A percentile compares a stretch with the other conserved stretches of the same genome.
These are phyloP conservation scores for Mimosa pudica DNA, from an alignment of 306 rosid genomes.

Conservation along the genomic window DNA sequence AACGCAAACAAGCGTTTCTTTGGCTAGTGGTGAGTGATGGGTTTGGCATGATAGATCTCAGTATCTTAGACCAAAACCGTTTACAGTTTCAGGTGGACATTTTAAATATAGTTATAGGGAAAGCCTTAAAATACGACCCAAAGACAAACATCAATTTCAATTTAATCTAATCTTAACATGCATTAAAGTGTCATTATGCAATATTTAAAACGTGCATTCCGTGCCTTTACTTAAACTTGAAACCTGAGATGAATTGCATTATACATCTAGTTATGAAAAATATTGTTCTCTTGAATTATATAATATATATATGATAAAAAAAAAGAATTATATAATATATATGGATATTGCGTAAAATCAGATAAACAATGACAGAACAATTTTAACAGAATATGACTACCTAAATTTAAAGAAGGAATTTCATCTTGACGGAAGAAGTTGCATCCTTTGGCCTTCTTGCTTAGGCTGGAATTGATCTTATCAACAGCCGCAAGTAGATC, in stretches of 20 bases:
- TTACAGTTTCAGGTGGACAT: background rate
- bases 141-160: slow-evolving; percentile 18
- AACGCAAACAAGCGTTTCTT: slow-evolving; percentile 1
- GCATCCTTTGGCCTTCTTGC: slow-evolving; percentile 49
- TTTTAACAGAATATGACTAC: slow-evolving; percentile 39
- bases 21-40: background rate
- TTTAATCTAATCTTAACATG: background rate
- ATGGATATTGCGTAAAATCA: background rate
- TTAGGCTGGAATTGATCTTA: slow-evolving; percentile 75
- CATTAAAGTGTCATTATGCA: background rate
- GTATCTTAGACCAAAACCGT: slow-evolving; percentile 9
- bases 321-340: background rate
- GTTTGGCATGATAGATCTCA: background rate
- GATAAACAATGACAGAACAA: background rate
- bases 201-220: background rate
- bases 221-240: background rate
- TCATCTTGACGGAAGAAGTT: slow-evolving; percentile 77
- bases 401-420: slow-evolving; percentile 72
- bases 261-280: background rate
- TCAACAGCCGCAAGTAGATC: slow-evolving; percentile 80
- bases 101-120: background rate
- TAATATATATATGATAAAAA: no score
- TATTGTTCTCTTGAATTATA: background rate
- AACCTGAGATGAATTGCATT: background rate
- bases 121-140: slow-evolving; percentile 9